A percentile compares a stretch with the other conserved stretches of the same genome.
Conservation (phyloP, 2,329 filamentous ascomycete genomes). For the Corinectria fuckeliana region DNA sequence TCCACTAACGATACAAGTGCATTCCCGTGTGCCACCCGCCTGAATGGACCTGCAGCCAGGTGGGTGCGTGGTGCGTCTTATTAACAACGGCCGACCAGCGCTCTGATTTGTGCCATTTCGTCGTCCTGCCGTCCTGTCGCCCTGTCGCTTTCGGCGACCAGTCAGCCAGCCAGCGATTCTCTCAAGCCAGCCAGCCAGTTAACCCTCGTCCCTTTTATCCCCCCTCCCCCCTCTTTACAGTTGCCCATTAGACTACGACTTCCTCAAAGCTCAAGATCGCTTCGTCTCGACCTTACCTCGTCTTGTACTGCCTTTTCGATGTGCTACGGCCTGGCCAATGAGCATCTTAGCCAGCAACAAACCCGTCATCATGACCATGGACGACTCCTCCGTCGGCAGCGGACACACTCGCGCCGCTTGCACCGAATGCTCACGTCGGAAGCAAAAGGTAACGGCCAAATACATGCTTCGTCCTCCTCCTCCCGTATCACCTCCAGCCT, state of each 20-base stretch:
- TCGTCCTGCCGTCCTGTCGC: constrained; percentile 4
- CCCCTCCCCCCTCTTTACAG: background rate
- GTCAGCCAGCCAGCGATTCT: constrained; percentile 10
- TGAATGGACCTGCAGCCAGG: constrained; percentile 33
- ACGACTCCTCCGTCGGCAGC: constrained; percentile 21
- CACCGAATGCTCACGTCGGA: constrained; percentile 50
- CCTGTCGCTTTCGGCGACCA: constrained; percentile 12
- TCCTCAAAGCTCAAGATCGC: background rate
- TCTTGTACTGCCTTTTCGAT: background rate
- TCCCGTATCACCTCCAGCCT: background rate
- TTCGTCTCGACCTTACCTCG: background rate
- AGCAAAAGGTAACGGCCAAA: constrained; percentile 44
- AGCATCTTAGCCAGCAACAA: background rate
- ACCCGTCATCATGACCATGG: constrained; percentile 15
- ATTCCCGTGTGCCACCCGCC: constrained; percentile 34
- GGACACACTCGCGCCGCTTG: constrained; percentile 45
- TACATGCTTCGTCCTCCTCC: background rate
- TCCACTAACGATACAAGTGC: constrained; percentile 28
- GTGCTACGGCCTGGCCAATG: background rate
- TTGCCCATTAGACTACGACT: background rate
- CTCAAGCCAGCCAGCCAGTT: background rate
- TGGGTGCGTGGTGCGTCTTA: constrained; percentile 27
- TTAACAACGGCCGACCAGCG: constrained; percentile 28
- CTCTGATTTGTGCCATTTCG: constrained; percentile 18
- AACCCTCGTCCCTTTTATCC: background rate